Evolutionary conservation across 2,329 filamentous ascomycete genomes (phyloP).

Genomic region (Sporothrix protearum): DNA sequence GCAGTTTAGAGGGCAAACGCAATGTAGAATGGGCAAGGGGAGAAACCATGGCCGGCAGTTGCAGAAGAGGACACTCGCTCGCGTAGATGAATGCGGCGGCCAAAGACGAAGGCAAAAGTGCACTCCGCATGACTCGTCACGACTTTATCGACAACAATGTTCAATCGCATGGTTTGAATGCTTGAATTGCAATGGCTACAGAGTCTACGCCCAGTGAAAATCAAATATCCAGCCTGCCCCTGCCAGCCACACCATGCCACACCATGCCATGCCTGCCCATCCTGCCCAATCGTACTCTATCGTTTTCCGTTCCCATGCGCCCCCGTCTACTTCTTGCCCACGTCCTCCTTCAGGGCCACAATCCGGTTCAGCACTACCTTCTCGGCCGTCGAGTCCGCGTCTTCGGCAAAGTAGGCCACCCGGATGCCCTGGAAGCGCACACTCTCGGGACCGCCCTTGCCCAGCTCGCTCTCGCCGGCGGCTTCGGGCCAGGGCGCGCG

Average conservation of each 20-base stretch:
- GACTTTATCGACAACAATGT: not conserved
- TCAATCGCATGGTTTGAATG: not conserved
- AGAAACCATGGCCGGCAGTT: slow-evolving; percentile 1
- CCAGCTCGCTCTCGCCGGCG: slow-evolving; percentile 63
- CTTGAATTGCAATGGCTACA: slow-evolving; percentile 1
- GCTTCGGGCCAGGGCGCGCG: slow-evolving; percentile 79
- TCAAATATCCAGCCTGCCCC: not conserved
- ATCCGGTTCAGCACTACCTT: slow-evolving; percentile 87
- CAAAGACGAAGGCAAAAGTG: not conserved
- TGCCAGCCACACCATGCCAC: not conserved
- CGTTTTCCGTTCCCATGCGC: not conserved
- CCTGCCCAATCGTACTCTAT: not conserved
- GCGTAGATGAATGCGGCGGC: not conserved
- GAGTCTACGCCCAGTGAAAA: not conserved
- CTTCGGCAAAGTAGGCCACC: slow-evolving; percentile 78
- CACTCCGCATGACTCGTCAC: not conserved
- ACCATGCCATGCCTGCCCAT: not conserved
- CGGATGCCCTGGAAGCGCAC: slow-evolving; percentile 90
- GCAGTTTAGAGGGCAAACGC: not conserved
- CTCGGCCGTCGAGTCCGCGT: slow-evolving; percentile 73
- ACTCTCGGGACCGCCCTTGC: slow-evolving; percentile 63
- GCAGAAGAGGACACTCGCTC: not conserved
- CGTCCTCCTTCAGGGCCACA: slow-evolving; percentile 84
- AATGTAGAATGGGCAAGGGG: not conserved
- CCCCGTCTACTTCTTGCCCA: slow-evolving; percentile 53